These are phyloP conservation scores for Hypericum perforatum DNA, from an alignment of 345 rosid genomes.

Conservation along the genomic window DNA sequence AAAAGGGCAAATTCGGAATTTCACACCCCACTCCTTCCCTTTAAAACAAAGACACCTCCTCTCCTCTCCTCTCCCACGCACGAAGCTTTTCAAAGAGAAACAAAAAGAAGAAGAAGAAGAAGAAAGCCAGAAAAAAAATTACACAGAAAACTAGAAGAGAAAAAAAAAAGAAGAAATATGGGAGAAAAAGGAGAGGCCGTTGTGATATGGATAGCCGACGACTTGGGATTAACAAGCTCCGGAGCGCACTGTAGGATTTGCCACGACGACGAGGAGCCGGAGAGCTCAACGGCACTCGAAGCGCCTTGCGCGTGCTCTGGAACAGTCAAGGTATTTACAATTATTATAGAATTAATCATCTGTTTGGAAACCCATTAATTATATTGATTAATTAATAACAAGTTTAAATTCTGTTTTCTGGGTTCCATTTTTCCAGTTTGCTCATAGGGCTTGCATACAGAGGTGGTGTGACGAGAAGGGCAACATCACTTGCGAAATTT, in stretches of 20 bases:
- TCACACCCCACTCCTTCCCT: too few species aligned
- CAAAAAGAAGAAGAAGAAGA: background rate
- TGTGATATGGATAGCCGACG: conserved; percentile 29
- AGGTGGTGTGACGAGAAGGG: conserved; percentile 99
- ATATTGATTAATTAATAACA: background rate
- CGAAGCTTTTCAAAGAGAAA: background rate
- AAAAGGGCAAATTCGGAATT: too few species aligned
- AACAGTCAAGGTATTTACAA: conserved; percentile 55
- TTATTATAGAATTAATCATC: too few species aligned
- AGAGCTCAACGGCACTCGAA: conserved; percentile 55
- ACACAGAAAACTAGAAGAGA: background rate
- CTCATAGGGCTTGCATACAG: conserved; percentile 91
- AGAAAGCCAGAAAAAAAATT: too few species aligned
- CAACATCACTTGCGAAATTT: conserved; percentile 82
- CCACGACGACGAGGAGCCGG: conserved; percentile 75
- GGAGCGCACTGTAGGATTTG: conserved; percentile 66
- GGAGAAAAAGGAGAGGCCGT: conserved; percentile 39
- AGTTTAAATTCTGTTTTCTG: background rate
- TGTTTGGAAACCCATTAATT: background rate
- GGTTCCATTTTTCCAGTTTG: conserved; percentile 33
- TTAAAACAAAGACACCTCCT: too few species aligned
- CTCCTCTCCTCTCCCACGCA: too few species aligned
- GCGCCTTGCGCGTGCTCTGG: conserved; percentile 96
- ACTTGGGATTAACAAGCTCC: conserved; percentile 23
- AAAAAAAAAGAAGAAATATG: too few species aligned